Percentiles rank a stretch among this genome's conserved stretches.
These are phyloP conservation scores for Wickerhamiella azyma DNA, from an alignment of 805 yeast genomes.

Conservation along the genomic window DNA sequence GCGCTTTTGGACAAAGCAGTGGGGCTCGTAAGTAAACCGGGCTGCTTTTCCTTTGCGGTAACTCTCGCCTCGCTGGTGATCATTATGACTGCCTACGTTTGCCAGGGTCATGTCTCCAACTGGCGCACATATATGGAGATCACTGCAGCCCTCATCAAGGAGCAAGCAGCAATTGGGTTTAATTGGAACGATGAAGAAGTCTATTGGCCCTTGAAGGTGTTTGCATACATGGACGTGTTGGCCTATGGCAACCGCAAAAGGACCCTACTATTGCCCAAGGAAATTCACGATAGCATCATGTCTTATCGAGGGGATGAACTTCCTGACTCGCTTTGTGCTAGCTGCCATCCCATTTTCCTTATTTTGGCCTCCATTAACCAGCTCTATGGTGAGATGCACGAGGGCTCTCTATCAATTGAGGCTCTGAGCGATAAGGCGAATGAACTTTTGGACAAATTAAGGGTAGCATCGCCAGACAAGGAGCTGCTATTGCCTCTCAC, in stretches of 20 bases:
- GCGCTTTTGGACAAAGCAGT: constrained; percentile 19
- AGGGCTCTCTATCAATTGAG: constrained; percentile 13
- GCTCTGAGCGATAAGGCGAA: constrained; percentile 18
- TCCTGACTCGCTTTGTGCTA: constrained; percentile 59
- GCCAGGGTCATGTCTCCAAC: constrained; percentile 64
- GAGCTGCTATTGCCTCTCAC: constrained; percentile 30
- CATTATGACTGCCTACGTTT: constrained; percentile 67
- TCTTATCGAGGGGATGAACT: constrained; percentile 24
- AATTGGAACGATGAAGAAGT: constrained; percentile 42
- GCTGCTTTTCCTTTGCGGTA: constrained; percentile 24
- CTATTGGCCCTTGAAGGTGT: constrained; percentile 62
- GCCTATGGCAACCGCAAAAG: constrained; percentile 44
- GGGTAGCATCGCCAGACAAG: constrained; percentile 39
- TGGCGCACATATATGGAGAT: constrained; percentile 57
- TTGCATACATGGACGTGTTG: constrained; percentile 67
- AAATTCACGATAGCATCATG: constrained; percentile 45
- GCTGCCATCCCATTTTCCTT: constrained; percentile 53
- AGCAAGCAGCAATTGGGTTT: constrained; percentile 46
- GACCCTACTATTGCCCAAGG: constrained; percentile 48
- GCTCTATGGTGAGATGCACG: constrained; percentile 35
- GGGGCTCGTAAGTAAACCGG: constrained; percentile 13
- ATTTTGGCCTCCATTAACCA: constrained; percentile 55
- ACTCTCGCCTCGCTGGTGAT: constrained; percentile 49
- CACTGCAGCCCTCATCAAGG: constrained; percentile 49
- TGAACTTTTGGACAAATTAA: constrained; percentile 36